Evolutionary conservation across 2,329 filamentous ascomycete species (phyloP).

Genomic region (Tolypocladium inflatum): DNA sequence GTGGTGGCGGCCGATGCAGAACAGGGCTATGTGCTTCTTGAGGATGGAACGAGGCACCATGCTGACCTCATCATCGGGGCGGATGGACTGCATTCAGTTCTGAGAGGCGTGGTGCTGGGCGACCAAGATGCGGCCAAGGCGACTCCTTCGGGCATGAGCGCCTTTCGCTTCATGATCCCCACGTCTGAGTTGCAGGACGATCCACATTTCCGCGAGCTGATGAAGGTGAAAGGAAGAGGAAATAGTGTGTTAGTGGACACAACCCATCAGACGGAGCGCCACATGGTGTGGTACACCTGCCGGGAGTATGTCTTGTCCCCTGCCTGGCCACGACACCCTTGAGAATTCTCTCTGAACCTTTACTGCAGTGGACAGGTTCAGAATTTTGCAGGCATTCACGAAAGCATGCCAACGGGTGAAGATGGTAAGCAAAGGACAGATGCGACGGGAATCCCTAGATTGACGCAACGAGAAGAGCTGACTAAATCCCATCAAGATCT

Average conservation of each 20-base stretch:
- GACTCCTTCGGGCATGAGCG: neutral
- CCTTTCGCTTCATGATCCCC: conserved; percentile 4
- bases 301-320: neutral
- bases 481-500: neutral
- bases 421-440: too few species aligned
- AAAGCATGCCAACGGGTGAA: neutral
- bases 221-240: neutral
- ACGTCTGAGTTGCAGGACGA: neutral
- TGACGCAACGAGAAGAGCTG: neutral
- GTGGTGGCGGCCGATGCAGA: neutral
- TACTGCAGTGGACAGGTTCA: conserved; percentile 1
- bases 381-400: conserved; percentile 5
- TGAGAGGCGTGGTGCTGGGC: neutral
- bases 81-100: conserved; percentile 3
- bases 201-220: neutral
- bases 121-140: neutral
- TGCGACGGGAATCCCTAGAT: neutral
- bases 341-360: neutral
- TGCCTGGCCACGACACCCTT: too few species aligned
- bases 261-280: neutral
- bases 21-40: neutral
- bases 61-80: conserved; percentile 4
- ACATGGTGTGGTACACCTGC: conserved; percentile 6
- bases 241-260: conserved; percentile 2
- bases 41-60: neutral